Conservation (phyloP, 108 stramenopile species). For the Cyclostephanos tholiformis region DNA sequence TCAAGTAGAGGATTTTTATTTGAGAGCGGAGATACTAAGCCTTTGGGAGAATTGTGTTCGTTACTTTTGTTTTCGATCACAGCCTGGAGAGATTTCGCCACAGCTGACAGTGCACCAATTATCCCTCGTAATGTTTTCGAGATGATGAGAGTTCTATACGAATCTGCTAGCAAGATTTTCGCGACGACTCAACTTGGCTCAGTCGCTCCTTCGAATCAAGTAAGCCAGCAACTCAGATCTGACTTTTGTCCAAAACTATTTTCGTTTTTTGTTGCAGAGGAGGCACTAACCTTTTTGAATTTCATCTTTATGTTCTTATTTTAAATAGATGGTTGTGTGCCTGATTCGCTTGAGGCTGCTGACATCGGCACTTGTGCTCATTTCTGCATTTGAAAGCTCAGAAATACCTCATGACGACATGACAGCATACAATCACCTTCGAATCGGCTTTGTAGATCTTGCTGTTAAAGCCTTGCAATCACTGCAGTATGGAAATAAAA, state of each 20-base stretch:
- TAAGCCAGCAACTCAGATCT: constrained; percentile 1
- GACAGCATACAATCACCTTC: constrained; percentile 27
- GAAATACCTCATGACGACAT: constrained; percentile 17
- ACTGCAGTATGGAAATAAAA: constrained; percentile 28
- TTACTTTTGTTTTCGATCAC: constrained; percentile 37
- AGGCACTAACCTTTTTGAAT: not conserved
- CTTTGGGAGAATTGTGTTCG: constrained; percentile 32
- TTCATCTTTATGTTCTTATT: not conserved
- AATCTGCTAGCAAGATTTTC: constrained; percentile 32
- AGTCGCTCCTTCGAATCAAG: constrained; percentile 10
- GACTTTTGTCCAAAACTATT: not conserved
- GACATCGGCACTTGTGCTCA: constrained; percentile 26
- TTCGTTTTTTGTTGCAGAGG: not conserved
- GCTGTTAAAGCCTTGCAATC: constrained; percentile 35
- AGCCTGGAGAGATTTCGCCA: not conserved
- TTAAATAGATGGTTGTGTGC: constrained; percentile 21
- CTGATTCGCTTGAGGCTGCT: constrained; percentile 28
- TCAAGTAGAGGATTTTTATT: constrained; percentile 15
- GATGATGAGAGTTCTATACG: constrained; percentile 27
- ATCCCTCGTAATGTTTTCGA: constrained; percentile 11
- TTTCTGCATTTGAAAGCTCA: constrained; percentile 29
- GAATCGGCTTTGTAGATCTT: constrained; percentile 40
- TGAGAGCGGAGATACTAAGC: constrained; percentile 3
- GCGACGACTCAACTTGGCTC: constrained; percentile 27
- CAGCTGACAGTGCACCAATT: not conserved